A percentile compares a stretch with the other conserved stretches of the same genome.
phyloP scores from a whole-genome alignment of 805 yeast genomes.

The Allodekkera sacchari region DNA sequence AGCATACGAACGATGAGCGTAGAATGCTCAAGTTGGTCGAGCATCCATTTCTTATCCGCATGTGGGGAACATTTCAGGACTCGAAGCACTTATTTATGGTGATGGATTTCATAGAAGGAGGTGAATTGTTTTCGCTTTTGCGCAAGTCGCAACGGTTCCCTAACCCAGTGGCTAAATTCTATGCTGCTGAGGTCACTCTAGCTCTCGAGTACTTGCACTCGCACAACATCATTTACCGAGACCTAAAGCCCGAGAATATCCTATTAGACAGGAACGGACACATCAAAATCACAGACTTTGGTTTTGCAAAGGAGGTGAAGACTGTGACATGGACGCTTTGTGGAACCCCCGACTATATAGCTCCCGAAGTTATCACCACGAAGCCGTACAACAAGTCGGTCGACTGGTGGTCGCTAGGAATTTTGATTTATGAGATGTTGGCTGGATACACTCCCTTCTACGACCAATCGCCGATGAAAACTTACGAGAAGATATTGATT shows the following conservation, averaged over 20 bases:
- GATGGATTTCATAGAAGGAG: constrained; percentile 61
- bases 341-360: constrained; percentile 59
- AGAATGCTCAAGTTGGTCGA: constrained; percentile 50
- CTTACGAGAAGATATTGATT: constrained; percentile 48
- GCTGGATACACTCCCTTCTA: constrained; percentile 57
- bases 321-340: constrained; percentile 56
- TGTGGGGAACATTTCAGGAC: constrained; percentile 66
- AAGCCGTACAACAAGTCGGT: constrained; percentile 56
- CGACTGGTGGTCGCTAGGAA: constrained; percentile 62
- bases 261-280: constrained; percentile 52
- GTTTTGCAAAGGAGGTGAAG: constrained; percentile 53
- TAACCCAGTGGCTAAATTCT: constrained; percentile 55
- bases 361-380: constrained; percentile 58
- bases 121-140: constrained; percentile 48
- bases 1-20: constrained; percentile 56
- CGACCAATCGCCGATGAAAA: constrained; percentile 56
- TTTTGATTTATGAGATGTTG: constrained; percentile 52
- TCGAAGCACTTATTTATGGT: constrained; percentile 49
- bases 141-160: constrained; percentile 53
- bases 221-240: constrained; percentile 52
- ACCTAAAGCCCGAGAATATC: constrained; percentile 55
- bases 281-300: constrained; percentile 53
- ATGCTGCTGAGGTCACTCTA: constrained; percentile 53
- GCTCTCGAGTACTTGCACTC: constrained; percentile 53
- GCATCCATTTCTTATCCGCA: constrained; percentile 51